Evolutionary conservation across 179 eudicot genomes (phyloP), one percentile per base, ranked within the genome.

Genomic region (Beta corolliflora): DNA sequence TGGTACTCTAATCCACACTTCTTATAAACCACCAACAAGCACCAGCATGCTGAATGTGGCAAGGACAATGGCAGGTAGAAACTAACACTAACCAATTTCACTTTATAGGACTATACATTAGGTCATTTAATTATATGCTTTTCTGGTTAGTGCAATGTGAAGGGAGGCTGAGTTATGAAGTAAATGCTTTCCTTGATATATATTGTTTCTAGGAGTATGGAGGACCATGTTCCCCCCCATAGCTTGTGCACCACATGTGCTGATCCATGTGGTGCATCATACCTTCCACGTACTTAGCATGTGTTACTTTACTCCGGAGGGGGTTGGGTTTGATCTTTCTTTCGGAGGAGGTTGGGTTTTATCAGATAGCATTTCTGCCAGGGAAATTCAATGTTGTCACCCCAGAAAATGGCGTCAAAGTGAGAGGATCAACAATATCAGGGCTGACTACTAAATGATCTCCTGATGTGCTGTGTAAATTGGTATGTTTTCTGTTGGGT

Each of bases 121-220:
- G 50, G 76, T 48, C 77, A 79, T 67, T 73, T 19, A 29, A 36
- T 25, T 69, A 18, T 66, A 76, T 41, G 48, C 65, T 25, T 54
- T 41, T 36, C 55, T 77, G 84, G 83, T 77, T 48, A 55, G 66
- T 55, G 56, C 18, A 64, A 31, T 14, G 16, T 80, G 56, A 25
- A 76, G 1, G 54, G 66, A 53, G 25, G 31, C 23, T 9, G 29
- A 50, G 48, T 48, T 54, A 16, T 16, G 29, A 29, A 46, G 80
- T 19, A 77, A 50, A 25, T 56, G 64, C 6, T 50, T 25, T 74
- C 41, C 15, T 50, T 7, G 44, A 21, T n/a, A 50, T 7, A 12
- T 23, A 6, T 23, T 3, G 10, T 44, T 44, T 7, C 41, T 36
- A 36, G 41, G 41, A 36, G 41, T 36, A 36, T 36, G 41, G 41